Evolutionary conservation across 1,284 basidiomycete species (phyloP).

Genomic region (Trichosporon sp.): DNA sequence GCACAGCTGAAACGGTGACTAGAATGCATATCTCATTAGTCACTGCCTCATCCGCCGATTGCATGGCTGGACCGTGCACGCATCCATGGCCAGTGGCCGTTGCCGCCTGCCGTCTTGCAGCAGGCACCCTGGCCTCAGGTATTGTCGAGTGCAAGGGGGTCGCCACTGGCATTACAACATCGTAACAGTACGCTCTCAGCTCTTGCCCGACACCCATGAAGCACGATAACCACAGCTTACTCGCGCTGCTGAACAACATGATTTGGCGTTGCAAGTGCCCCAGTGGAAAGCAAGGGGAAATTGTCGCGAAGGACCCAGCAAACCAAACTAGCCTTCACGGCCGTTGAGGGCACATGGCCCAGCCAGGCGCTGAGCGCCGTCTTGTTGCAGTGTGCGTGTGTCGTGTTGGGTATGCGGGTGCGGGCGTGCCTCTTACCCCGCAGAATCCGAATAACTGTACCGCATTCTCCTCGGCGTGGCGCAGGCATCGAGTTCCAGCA

Average conservation of each 20-base stretch:
- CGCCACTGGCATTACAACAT: no score
- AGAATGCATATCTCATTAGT: not conserved
- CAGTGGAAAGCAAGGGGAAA: not conserved
- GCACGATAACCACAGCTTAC: no score
- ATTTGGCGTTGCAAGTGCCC: not conserved
- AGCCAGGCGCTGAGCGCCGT: not conserved
- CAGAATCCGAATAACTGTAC: slow-evolving; percentile 2
- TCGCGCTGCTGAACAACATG: not conserved
- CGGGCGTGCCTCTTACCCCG: not conserved
- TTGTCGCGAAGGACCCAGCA: not conserved
- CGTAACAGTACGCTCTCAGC: not conserved
- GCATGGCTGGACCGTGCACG: not conserved
- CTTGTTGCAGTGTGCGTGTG: not conserved
- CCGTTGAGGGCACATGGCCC: not conserved
- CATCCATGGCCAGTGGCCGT: not conserved
- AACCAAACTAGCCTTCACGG: not conserved
- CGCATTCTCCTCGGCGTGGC: not conserved
- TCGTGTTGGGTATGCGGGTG: not conserved
- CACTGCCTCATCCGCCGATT: not conserved
- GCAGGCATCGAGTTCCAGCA: no score
- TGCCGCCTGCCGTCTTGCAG: not conserved
- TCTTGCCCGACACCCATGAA: not conserved
- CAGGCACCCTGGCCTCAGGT: no score
- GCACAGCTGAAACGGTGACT: slow-evolving; percentile 7
- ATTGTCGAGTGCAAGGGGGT: no score